Conservation (phyloP, 352 stramenopile species). For the Phytophthora sp. region DNA sequence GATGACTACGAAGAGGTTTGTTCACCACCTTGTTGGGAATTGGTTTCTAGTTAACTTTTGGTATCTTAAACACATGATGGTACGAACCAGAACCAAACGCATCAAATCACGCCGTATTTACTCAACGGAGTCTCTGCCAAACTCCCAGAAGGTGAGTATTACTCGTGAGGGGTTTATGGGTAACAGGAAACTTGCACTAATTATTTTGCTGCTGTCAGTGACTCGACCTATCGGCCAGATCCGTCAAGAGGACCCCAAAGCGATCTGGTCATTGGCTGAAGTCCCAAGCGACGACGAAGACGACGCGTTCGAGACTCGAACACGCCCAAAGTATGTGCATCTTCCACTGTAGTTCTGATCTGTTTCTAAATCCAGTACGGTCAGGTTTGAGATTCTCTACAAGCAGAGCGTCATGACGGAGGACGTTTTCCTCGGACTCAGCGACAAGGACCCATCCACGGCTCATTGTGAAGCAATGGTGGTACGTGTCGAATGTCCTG, state of each 20-base stretch:
- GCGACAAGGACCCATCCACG: slow-evolving; percentile 85
- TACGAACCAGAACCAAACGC: slow-evolving; percentile 18
- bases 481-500: slow-evolving; percentile 72
- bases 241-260: slow-evolving; percentile 57
- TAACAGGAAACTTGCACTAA: no score
- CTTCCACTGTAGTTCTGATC: slow-evolving; percentile 59
- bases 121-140: slow-evolving; percentile 36
- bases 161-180: no score
- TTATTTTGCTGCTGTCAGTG: slow-evolving; percentile 29
- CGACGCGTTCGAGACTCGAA: slow-evolving; percentile 68
- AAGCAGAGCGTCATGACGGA: slow-evolving; percentile 90
- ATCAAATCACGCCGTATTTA: slow-evolving; percentile 31
- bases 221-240: slow-evolving; percentile 79
- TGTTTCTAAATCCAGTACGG: slow-evolving; percentile 9
- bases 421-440: slow-evolving; percentile 83
- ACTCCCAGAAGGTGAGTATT: slow-evolving; percentile 39
- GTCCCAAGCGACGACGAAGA: slow-evolving; percentile 80
- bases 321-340: slow-evolving; percentile 54
- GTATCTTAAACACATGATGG: no score
- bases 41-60: not conserved
- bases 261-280: slow-evolving; percentile 78
- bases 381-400: slow-evolving; percentile 85
- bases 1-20: slow-evolving; percentile 39
- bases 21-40: not conserved
- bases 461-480: slow-evolving; percentile 84